Evolutionary conservation across 768 basidiomycete genomes (phyloP).

Genomic region (Termitomyces eurrhizus): DNA sequence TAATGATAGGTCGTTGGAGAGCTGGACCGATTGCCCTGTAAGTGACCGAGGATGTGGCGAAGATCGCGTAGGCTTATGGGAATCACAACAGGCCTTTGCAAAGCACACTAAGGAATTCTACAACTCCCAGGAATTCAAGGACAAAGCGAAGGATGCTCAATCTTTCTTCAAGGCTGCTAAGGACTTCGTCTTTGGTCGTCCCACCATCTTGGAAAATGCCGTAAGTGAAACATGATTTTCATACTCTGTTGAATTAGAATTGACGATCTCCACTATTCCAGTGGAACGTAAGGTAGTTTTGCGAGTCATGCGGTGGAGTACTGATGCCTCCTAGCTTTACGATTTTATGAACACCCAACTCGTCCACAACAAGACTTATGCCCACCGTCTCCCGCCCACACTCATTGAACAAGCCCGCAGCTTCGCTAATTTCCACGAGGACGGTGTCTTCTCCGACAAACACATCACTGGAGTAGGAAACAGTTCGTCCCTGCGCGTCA

Average conservation of each 20-base stretch:
- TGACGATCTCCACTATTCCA: constrained; percentile 27
- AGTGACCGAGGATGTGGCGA: constrained; percentile 4
- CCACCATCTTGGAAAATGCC: constrained; percentile 63
- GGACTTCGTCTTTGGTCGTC: constrained; percentile 71
- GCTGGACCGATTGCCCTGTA: constrained; percentile 62
- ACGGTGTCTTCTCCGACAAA: constrained; percentile 63
- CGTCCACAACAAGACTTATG: constrained; percentile 79
- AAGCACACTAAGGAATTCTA: constrained; percentile 61
- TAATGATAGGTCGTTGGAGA: constrained; percentile 80
- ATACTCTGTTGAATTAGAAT: not conserved
- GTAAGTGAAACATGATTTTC: constrained; percentile 35
- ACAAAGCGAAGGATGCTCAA: constrained; percentile 47
- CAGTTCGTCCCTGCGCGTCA: constrained; percentile 44
- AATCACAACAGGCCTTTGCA: constrained; percentile 49
- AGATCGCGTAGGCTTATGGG: not conserved
- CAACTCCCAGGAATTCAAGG: constrained; percentile 62
- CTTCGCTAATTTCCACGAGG: constrained; percentile 79
- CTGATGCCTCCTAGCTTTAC: constrained; percentile 45
- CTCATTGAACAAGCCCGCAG: constrained; percentile 70
- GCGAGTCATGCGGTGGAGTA: no score
- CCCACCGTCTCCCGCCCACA: constrained; percentile 75
- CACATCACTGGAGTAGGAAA: constrained; percentile 70
- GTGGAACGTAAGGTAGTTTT: constrained; percentile 63
- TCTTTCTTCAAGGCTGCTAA: constrained; percentile 64
- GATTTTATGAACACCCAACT: constrained; percentile 77